Percentiles rank a stretch among this genome's conserved stretches.
Evolutionary conservation across 2,329 filamentous ascomycete genomes (phyloP).

Genomic region (Pyricularia sp.): DNA sequence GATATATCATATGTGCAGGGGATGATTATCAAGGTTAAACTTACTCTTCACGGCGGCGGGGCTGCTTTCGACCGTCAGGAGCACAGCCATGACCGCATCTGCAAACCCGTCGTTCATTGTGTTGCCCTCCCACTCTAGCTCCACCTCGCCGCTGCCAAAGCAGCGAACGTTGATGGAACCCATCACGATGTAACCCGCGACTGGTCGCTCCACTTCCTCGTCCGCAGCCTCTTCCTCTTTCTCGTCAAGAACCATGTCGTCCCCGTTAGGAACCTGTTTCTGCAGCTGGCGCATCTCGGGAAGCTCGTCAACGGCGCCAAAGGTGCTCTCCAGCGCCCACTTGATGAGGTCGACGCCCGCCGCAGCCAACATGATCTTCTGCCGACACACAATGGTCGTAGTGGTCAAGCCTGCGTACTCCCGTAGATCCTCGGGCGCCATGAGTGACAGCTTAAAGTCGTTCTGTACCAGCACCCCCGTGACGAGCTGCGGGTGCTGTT

Average conservation of each 20-base stretch:
- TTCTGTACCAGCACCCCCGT: constrained; percentile 92
- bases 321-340: constrained; percentile 91
- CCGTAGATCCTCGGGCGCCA: constrained; percentile 91
- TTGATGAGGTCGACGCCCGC: constrained; percentile 85
- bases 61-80: constrained; percentile 86
- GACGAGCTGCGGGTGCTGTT: constrained; percentile 44
- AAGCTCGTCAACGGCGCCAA: constrained; percentile 72
- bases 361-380: constrained; percentile 77
- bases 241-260: constrained; percentile 7
- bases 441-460: constrained; percentile 93
- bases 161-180: constrained; percentile 81
- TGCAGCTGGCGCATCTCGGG: constrained; percentile 39
- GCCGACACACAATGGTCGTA: constrained; percentile 86
- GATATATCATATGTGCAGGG: background rate
- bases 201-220: constrained; percentile 55
- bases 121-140: constrained; percentile 96
- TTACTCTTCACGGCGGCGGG: constrained; percentile 88
- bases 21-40: constrained; percentile 16
- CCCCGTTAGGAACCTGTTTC: constrained; percentile 23
- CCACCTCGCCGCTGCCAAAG: constrained; percentile 66
- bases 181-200: constrained; percentile 67
- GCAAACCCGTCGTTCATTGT: constrained; percentile 96
- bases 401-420: constrained; percentile 97
- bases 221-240: constrained; percentile 27
- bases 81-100: constrained; percentile 90